Conservation (phyloP, 179 eudicot species). For the Silene vulgaris region DNA sequence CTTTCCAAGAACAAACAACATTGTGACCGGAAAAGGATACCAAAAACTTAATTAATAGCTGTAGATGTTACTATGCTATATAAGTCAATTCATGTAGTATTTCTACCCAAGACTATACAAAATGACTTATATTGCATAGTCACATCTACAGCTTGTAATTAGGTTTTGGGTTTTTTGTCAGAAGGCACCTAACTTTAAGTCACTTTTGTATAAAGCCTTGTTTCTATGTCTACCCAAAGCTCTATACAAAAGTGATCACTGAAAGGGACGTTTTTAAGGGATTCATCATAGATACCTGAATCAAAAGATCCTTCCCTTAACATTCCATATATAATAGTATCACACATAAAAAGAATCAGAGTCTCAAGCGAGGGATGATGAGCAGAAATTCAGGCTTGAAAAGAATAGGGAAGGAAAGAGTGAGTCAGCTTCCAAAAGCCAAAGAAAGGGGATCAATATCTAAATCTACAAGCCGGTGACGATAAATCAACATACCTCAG, state of each 20-base stretch:
- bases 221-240: background rate
- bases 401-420: background rate
- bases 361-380: background rate
- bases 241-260: background rate
- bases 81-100: background rate
- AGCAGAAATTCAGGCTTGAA: background rate
- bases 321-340: background rate
- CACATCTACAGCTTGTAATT: background rate
- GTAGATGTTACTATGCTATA: background rate
- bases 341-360: too few relatives aligned
- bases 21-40: background rate
- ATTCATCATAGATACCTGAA: background rate
- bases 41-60: background rate
- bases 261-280: background rate
- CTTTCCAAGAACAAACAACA: background rate
- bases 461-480: background rate
- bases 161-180: background rate
- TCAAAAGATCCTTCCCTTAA: background rate
- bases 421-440: slow-evolving; percentile 10
- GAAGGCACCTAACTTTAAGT: too few relatives aligned
- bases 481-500: slow-evolving; percentile 44
- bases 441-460: background rate
- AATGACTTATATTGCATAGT: slow-evolving; percentile 5
- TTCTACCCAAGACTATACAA: background rate
- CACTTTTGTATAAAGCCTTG: too few relatives aligned